Base-by-base conservation (phyloP, 1,284 basidiomycete species). In the Paramarasmius palmivorus region DNA sequence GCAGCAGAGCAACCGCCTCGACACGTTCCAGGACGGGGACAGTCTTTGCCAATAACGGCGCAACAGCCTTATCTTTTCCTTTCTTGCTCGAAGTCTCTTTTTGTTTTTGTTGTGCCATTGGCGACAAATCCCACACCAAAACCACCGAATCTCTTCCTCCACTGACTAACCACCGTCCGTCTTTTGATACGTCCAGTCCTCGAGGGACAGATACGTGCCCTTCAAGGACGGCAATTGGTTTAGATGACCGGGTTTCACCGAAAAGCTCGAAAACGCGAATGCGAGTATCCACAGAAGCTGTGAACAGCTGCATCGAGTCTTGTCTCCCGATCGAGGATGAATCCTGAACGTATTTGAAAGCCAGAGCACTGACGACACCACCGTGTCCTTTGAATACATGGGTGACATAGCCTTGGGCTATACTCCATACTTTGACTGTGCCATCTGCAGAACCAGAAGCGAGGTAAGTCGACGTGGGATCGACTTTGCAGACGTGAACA, bases 331-430 rank as follows among this genome's bases (percentile, higher is more conserved):
- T 69, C 12, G 77, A 73, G 2, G 81, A 79, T 7, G 75, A 72
- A 58, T 86, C 74, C 57, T 76, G 76, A 52, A 87, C 82, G 65
- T 83, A 90, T 67, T 88, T 88, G 73, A 96, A 98, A 41, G 82
- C 76, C 49, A 97, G 76, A 8, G 97, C 92, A 57, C 91, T 93
- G 62, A 98, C 90, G 49, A 98, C 92, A 15, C 97, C 96, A 6
- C 95, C 97, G 65, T 98, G 97, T 9, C 96, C 96, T 65, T 92
- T 91, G 78, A 98, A 95, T 12, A 95, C 81, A 69, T 99, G 97
- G 0, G 97, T 99, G 38, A 92, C 85, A 68, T 89, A 95, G 8
- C 94, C 96, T 17, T 87, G 86, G 2, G 79, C 73, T 42, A 96
- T 83, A 68, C 98, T 91, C 94, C 95, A 99, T 8, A 99, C 92